Evolutionary conservation across 441 rosid species (phyloP).

Genomic region (Biscutella laevigata): DNA sequence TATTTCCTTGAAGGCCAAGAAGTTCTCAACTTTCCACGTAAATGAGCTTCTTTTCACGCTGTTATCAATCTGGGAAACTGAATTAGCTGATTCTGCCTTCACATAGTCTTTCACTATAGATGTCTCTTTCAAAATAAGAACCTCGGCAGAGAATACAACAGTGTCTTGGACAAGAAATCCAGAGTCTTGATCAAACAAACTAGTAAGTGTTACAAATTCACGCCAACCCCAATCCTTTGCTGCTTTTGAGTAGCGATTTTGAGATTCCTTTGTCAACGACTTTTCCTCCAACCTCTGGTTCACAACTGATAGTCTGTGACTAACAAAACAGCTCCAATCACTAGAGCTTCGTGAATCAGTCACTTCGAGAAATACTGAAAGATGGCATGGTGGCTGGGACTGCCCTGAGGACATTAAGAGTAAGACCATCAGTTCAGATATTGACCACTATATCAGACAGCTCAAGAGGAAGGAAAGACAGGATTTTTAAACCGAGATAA

Average conservation of each 20-base stretch:
- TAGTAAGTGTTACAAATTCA: conserved; percentile 96
- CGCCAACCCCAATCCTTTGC: conserved; percentile 99
- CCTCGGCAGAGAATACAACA: conserved; percentile 92
- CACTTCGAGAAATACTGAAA: conserved; percentile 98
- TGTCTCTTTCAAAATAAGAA: conserved; percentile 95
- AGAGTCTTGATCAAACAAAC: conserved; percentile 96
- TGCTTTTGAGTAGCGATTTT: conserved; percentile 97
- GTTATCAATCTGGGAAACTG: conserved; percentile 41
- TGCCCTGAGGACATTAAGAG: conserved; percentile 90
- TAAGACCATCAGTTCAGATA: conserved; percentile 36
- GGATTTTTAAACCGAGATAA: neutral
- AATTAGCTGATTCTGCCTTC: conserved; percentile 40
- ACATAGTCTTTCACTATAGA: conserved; percentile 66
- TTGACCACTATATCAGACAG: conserved; percentile 24
- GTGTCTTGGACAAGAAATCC: conserved; percentile 97
- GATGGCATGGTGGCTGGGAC: conserved; percentile 99
- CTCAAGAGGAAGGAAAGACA: conserved; percentile 10
- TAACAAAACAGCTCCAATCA: conserved; percentile 99
- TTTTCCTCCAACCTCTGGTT: conserved; percentile 90
- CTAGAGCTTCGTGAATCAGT: conserved; percentile 90
- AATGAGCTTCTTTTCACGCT: conserved; percentile 70
- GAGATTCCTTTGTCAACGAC: conserved; percentile 93
- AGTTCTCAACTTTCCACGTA: conserved; percentile 98
- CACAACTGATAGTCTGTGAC: conserved; percentile 91
- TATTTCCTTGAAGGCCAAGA: conserved; percentile 85